Base-by-base conservation (phyloP, 345 rosid species). In the Physaria fendleri region DNA sequence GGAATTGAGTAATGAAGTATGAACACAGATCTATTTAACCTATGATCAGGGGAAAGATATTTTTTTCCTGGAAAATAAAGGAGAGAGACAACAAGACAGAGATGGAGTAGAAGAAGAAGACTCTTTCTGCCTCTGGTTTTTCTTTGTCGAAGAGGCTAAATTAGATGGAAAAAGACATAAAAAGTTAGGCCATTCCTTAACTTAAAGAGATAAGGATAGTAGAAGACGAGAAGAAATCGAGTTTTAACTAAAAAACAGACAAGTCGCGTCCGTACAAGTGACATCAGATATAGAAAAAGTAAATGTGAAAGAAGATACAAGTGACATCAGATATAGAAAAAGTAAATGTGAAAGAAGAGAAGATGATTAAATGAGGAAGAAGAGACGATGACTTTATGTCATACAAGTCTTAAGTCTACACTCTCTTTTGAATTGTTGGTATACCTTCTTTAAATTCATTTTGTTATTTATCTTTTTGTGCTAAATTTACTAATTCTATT, bases 1-100 rank as follows among this genome's bases (percentile, higher is more conserved):
- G 20, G n/a, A 42, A 28, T 3, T 55, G 62, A 15, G 12, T 7
- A 22, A 42, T 17, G 37, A 44, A 24, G 57, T 54, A 54, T 69
- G 73, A 54, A 69, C 62, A 54, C 68, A 69, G 74, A 62, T 68
- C 62, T 68, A 33, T 24, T 8, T 59, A 17, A n/a, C n/a, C 4
- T 20, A n/a, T n/a, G n/a, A n/a, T 8, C 28, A 49, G 24, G 51
- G 33, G 57, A 47, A 62, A 41, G 56, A 30, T n/a, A 38, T 20
- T n/a, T n/a, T n/a, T 56, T 69, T 48, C 64, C 54, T 5, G 54
- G 69, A 49, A 56, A 70, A 13, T 54, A 1, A 30, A 62, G 51
- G 56, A 20, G 37, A 50, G 53, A 65, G n/a, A 21, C n/a, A 37
- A 52, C 14, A 23, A 49, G 38, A 33, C 2, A 18, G 55, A 59